These are phyloP conservation scores for Kodamaea hsintzibuensis DNA, from an alignment of 805 yeast genomes.

Conservation along the genomic window DNA sequence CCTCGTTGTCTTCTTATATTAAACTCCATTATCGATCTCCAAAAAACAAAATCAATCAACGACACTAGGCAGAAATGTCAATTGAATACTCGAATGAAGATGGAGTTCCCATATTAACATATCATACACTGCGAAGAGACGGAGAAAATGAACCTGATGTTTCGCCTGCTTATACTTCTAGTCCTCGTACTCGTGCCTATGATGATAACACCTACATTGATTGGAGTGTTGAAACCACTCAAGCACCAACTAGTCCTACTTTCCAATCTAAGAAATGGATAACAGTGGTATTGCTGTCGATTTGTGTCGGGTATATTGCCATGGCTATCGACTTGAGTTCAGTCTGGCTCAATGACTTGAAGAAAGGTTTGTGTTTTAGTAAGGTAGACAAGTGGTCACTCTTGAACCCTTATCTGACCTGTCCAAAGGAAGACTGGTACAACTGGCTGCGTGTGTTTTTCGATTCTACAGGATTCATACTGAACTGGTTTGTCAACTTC, in stretches of 20 bases:
- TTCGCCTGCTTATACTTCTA: not conserved
- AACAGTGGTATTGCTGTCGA: slow-evolving; percentile 45
- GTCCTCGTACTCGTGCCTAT: not conserved
- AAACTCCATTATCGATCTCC: not conserved
- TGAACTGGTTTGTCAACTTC: slow-evolving; percentile 30
- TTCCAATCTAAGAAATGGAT: slow-evolving; percentile 45
- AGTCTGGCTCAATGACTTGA: slow-evolving; percentile 52
- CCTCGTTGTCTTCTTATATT: no score
- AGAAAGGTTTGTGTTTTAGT: slow-evolving; percentile 52
- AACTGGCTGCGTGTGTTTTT: slow-evolving; percentile 37
- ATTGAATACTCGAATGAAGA: not conserved
- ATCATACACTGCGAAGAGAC: slow-evolving; percentile 1
- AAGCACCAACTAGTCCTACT: slow-evolving; percentile 13
- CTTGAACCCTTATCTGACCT: slow-evolving; percentile 43
- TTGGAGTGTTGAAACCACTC: slow-evolving; percentile 50
- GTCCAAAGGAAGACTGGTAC: slow-evolving; percentile 43
- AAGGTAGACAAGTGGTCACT: slow-evolving; percentile 41
- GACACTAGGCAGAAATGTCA: not conserved
- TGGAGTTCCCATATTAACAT: slow-evolving; percentile 5
- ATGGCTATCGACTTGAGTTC: slow-evolving; percentile 50
- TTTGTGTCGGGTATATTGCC: slow-evolving; percentile 50
- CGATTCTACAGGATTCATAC: slow-evolving; percentile 16
- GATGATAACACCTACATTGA: slow-evolving; percentile 41
- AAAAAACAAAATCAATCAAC: not conserved
- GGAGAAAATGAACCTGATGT: not conserved